Base-by-base conservation (phyloP, 345 rosid species). In the Camelina hispida region DNA sequence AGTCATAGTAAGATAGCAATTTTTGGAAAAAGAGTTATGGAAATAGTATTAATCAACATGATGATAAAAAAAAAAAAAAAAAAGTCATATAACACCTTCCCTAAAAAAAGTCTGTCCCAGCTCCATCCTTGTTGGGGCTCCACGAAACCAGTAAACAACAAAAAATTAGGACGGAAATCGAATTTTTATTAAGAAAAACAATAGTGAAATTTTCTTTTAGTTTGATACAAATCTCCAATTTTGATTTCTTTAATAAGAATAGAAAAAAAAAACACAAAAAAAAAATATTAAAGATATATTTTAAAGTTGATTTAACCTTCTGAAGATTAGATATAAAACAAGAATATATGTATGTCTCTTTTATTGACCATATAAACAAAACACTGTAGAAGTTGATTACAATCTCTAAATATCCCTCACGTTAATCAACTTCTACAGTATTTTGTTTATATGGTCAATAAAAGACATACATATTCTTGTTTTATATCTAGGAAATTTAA, bases 31-130 rank as follows among this genome's bases (percentile, higher is more conserved):
- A 25, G 9, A 50, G 58, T 13, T 22, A 10, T 28, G 32, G 5
- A 62, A 44, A 52, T 67, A 35, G 7, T 23, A 23, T 22, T 23
- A 32, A 57, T 65, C 37, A 55, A 18, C 25, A 54, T 20, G 63
- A 20, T 7, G 4, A 3, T 23, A 23, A 23, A 25, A 43, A 63
- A 48, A n/a, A n/a, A n/a, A n/a, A n/a, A 20, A 20, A 1, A 30
- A 28, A 28, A 12, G n/a, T 22, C 23, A 58, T 38, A 74, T 66
- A 74, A 66, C 4, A 5, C 78, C 73, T 34, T 58, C 78, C 78
- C 78, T 58, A 48, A 22, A 42, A 62, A 62, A 14, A 5, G 67
- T 32, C 40, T 74, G 72, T 66, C 66, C 37, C 65, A 73, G 8
- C 42, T 59, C 35, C 72, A 74, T 58, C 3, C 61, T 58, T 48